Percentiles rank a stretch among this genome's conserved stretches.
Evolutionary conservation across 768 basidiomycete species (phyloP).

Genomic region (Saitozyma podzolica): DNA sequence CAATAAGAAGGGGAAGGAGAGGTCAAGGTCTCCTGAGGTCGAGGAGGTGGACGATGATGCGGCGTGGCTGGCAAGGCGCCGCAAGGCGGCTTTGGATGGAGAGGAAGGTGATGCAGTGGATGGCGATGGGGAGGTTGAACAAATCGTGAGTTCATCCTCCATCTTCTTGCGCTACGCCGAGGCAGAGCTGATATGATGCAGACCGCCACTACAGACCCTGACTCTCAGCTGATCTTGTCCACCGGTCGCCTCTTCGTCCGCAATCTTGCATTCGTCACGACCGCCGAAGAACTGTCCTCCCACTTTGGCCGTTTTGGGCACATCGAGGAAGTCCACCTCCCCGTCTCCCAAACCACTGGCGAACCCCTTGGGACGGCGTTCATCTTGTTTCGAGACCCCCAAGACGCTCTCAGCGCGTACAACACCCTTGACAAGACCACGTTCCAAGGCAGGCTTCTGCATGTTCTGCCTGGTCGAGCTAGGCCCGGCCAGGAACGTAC

Average conservation of each 20-base stretch:
- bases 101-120: slow-evolving; percentile 25
- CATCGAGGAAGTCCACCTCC: slow-evolving; percentile 68
- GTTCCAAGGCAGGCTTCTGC: slow-evolving; percentile 88
- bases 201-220: slow-evolving; percentile 17
- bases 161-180: not conserved
- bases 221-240: slow-evolving; percentile 62
- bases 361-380: slow-evolving; percentile 66
- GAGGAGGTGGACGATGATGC: slow-evolving; percentile 52
- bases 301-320: slow-evolving; percentile 71
- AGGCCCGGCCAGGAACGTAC: slow-evolving; percentile 35
- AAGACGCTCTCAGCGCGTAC: slow-evolving; percentile 68
- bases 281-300: slow-evolving; percentile 66
- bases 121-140: slow-evolving; percentile 1
- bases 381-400: slow-evolving; percentile 58
- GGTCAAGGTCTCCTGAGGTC: slow-evolving; percentile 3
- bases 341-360: slow-evolving; percentile 57
- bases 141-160: not conserved
- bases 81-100: slow-evolving; percentile 19
- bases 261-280: slow-evolving; percentile 87
- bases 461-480: slow-evolving; percentile 68
- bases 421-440: slow-evolving; percentile 75
- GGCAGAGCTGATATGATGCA: slow-evolving; percentile 4
- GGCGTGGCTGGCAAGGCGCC: slow-evolving; percentile 51
- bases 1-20: slow-evolving; percentile 23
- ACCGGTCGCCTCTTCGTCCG: slow-evolving; percentile 86